Conservation (phyloP, 768 basidiomycete genomes). For the Russula olivacea region DNA sequence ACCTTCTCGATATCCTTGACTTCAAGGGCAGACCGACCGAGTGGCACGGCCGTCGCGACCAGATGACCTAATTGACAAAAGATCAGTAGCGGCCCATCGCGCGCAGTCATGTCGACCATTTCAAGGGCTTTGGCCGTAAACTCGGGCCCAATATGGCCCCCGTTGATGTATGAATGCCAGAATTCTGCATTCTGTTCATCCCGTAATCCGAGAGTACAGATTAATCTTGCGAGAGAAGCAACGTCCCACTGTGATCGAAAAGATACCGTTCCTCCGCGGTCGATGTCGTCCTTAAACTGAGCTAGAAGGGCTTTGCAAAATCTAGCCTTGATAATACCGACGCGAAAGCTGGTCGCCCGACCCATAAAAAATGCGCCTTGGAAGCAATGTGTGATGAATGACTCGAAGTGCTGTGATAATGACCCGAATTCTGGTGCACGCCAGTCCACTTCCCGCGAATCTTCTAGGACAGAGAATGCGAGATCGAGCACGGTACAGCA, state of each 20-base stretch:
- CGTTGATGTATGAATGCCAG: conserved; percentile 1
- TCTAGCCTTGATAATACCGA: conserved; percentile 2
- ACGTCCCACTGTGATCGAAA: conserved; percentile 17
- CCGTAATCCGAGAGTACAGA: neutral
- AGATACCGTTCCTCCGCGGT: neutral
- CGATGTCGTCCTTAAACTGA: neutral
- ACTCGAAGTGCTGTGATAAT: conserved; percentile 9
- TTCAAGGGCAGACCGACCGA: neutral
- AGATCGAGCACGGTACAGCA: conserved; percentile 13
- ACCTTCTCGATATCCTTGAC: conserved; percentile 1
- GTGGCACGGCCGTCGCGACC: neutral
- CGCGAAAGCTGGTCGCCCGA: neutral
- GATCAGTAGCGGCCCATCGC: conserved; percentile 15
- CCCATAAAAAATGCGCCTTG: conserved; percentile 8
- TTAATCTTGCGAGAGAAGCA: conserved; percentile 8
- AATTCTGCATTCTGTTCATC: neutral
- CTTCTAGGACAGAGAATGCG: neutral
- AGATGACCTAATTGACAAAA: conserved; percentile 7
- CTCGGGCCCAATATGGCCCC: neutral
- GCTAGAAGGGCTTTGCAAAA: conserved; percentile 3
- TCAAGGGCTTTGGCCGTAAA: conserved; percentile 7
- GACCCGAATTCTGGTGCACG: conserved; percentile 11
- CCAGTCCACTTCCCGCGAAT: conserved; percentile 13
- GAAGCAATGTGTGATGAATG: conserved; percentile 1
- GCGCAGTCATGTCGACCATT: neutral